Conservation (phyloP, 2,329 filamentous ascomycete species). For the Triangularia setosa region DNA sequence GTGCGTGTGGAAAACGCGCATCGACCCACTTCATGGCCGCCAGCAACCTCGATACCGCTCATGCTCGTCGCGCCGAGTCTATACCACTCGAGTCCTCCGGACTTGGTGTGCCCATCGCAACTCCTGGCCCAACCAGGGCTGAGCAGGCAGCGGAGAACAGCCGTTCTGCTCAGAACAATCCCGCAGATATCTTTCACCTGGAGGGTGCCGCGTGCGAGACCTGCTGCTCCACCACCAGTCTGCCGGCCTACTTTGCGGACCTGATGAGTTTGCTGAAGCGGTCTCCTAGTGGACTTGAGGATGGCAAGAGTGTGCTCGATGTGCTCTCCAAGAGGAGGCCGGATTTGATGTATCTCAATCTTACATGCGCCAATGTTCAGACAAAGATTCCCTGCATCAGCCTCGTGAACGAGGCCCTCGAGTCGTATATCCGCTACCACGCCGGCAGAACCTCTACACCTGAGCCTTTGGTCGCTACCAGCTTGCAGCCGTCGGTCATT, state of each 20-base stretch:
- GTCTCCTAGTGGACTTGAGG: not conserved
- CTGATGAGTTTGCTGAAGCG: not conserved
- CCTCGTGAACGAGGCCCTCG: constrained; percentile 31
- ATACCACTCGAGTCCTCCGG: no score
- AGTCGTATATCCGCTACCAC: constrained; percentile 19
- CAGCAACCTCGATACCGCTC: not conserved
- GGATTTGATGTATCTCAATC: constrained; percentile 27
- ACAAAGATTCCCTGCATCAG: constrained; percentile 30
- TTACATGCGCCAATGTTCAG: constrained; percentile 30
- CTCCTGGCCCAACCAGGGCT: no score
- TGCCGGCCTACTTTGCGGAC: not conserved
- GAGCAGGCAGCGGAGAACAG: no score
- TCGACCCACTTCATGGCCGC: not conserved
- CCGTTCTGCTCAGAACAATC: no score
- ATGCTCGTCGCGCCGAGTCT: no score
- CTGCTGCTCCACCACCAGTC: not conserved
- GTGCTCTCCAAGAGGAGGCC: constrained; percentile 26
- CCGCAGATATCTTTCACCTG: no score
- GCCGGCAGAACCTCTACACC: not conserved
- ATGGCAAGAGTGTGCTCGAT: constrained; percentile 7
- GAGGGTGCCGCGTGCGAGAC: not conserved
- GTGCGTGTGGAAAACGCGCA: no score
- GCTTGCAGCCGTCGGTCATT: no score
- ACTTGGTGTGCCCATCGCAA: no score
- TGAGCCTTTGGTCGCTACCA: no score